Percentiles rank a stretch among this genome's conserved stretches.
phyloP scores from a whole-genome alignment of 78 protist genomes.

The Diacronema lutheri region DNA sequence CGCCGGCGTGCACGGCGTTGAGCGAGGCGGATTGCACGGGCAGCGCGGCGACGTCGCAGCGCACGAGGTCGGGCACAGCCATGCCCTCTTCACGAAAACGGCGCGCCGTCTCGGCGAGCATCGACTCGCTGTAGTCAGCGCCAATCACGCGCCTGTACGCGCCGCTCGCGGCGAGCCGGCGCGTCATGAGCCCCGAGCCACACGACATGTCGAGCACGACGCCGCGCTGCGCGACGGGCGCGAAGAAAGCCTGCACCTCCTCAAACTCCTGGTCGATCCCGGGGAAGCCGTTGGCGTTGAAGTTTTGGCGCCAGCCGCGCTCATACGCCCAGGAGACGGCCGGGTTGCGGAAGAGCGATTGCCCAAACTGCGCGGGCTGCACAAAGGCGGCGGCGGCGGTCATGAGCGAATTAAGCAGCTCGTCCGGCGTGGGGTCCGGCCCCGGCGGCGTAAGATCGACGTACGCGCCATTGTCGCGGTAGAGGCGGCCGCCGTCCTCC shows the following conservation, averaged over 20 bases:
- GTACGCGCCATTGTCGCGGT: neutral
- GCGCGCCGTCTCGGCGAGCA: neutral
- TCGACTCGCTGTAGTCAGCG: constrained; percentile 1
- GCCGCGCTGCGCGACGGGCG: neutral
- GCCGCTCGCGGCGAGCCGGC: neutral
- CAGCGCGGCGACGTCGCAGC: neutral
- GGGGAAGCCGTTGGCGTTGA: neutral
- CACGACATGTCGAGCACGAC: constrained; percentile 14
- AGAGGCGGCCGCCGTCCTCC: neutral
- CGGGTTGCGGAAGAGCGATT: neutral
- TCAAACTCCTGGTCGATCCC: neutral
- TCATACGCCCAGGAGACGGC: neutral
- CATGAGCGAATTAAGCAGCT: neutral
- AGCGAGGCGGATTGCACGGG: neutral
- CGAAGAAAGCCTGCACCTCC: neutral
- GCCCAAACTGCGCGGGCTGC: neutral
- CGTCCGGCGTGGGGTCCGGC: neutral
- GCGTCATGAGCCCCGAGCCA: constrained; percentile 4
- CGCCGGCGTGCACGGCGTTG: constrained; percentile 9
- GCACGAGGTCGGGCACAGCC: neutral
- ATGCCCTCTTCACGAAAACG: neutral
- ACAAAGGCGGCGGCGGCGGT: too few relatives aligned
- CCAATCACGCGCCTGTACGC: neutral
- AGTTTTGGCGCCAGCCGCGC: constrained; percentile 20
- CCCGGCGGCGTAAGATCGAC: neutral